Conservation (phyloP, 2,329 filamentous ascomycete genomes). For the Penicillium rolfsii region DNA sequence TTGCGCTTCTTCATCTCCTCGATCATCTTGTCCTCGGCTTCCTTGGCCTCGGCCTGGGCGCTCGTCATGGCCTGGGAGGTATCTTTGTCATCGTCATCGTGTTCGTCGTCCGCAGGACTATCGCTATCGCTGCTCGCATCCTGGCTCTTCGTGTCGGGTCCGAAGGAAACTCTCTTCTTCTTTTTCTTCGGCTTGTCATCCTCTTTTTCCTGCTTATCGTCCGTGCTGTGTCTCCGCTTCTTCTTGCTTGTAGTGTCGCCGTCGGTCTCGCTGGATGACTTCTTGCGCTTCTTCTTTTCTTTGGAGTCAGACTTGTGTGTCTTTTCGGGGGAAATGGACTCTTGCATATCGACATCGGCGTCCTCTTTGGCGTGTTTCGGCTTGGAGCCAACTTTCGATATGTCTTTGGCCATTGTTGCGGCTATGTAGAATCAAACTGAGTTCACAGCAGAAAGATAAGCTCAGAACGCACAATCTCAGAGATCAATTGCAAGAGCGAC, state of each 20-base stretch:
- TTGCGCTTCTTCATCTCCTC: constrained; percentile 39
- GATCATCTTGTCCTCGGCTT: constrained; percentile 23
- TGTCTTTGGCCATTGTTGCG: constrained; percentile 29
- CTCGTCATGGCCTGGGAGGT: constrained; percentile 14
- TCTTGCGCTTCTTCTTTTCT: constrained; percentile 32
- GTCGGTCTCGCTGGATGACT: constrained; percentile 25
- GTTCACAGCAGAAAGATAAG: neutral
- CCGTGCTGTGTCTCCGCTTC: constrained; percentile 27
- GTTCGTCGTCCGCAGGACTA: constrained; percentile 24
- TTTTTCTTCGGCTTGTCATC: constrained; percentile 28
- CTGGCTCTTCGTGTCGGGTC: constrained; percentile 62
- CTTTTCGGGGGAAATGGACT: constrained; percentile 9
- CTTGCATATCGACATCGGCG: constrained; percentile 13
- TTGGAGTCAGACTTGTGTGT: constrained; percentile 24
- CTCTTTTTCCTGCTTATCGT: constrained; percentile 17
- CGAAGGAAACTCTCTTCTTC: constrained; percentile 66
- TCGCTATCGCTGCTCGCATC: constrained; percentile 53
- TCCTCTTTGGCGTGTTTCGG: constrained; percentile 56
- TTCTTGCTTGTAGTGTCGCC: constrained; percentile 26
- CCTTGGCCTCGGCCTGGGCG: constrained; percentile 20
- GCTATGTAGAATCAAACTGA: neutral
- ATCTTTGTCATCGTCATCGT: constrained; percentile 9
- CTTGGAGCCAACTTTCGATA: constrained; percentile 59
- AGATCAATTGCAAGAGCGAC: neutral
- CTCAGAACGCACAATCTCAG: neutral